Evolutionary conservation across 2,329 filamentous ascomycete species (phyloP).

Genomic region (Aspergillus melleus): DNA sequence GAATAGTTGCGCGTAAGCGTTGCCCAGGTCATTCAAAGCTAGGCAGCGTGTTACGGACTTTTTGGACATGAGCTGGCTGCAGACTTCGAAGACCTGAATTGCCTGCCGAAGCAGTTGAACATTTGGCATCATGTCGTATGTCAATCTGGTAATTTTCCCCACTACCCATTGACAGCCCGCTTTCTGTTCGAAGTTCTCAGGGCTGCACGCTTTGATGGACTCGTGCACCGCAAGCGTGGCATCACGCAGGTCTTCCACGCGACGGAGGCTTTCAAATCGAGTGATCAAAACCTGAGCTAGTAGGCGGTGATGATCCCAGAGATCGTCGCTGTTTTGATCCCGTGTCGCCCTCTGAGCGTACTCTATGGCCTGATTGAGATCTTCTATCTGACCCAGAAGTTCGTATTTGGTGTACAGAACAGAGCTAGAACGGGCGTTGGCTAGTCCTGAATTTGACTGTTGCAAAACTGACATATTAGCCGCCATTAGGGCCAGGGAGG

Average conservation of each 20-base stretch:
- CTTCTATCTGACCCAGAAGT: background rate
- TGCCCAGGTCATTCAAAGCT: slow-evolving; percentile 3
- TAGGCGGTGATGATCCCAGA: slow-evolving; percentile 4
- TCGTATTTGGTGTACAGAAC: slow-evolving; percentile 4
- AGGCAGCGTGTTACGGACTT: background rate
- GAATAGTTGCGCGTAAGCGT: slow-evolving; percentile 2
- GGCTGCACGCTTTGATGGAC: background rate
- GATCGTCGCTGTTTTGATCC: background rate
- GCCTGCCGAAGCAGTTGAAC: background rate
- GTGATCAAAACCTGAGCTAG: background rate
- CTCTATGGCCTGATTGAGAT: background rate
- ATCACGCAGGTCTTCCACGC: background rate
- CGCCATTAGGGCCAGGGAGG: background rate
- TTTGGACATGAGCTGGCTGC: background rate
- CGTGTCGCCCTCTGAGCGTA: background rate
- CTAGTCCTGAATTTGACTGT: background rate
- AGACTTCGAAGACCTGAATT: background rate
- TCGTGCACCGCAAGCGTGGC: background rate
- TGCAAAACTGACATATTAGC: background rate
- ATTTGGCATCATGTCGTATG: background rate
- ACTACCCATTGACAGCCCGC: slow-evolving; percentile 1
- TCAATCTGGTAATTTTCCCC: background rate
- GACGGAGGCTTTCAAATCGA: background rate
- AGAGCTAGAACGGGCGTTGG: background rate
- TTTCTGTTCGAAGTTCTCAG: background rate